Evolutionary conservation across 805 yeast species (phyloP).

Genomic region (Saccharomyces mikatae): DNA sequence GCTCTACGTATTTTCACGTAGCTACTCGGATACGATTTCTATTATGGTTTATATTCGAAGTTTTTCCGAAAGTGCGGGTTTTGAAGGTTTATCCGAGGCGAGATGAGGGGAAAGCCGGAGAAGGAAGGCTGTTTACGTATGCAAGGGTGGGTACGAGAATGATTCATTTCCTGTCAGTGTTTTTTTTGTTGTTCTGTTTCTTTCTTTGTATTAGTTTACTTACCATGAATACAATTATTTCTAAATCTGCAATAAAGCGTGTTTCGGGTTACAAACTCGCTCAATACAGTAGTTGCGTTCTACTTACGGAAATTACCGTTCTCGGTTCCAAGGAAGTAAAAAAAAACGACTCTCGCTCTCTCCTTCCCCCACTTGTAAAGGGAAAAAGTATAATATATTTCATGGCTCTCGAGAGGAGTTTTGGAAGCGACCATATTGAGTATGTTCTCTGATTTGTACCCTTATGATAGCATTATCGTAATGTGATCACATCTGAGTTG

Average conservation of each 20-base stretch:
- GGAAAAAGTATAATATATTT: background rate
- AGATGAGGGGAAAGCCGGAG: background rate
- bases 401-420: background rate
- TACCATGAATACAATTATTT: background rate
- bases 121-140: background rate
- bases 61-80: background rate
- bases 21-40: background rate
- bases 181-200: background rate
- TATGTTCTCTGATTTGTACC: background rate
- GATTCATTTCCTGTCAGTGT: background rate
- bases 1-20: background rate
- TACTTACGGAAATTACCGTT: background rate
- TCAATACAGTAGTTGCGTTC: background rate
- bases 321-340: background rate
- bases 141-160: background rate
- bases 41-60: background rate
- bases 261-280: background rate
- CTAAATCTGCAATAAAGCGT: background rate
- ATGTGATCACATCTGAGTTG: background rate
- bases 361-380: background rate
- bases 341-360: background rate
- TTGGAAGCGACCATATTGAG: background rate
- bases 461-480: background rate
- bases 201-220: background rate
- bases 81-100: background rate